These are phyloP conservation scores for Alnus rubra DNA, from an alignment of 306 rosid species.

Conservation along the genomic window DNA sequence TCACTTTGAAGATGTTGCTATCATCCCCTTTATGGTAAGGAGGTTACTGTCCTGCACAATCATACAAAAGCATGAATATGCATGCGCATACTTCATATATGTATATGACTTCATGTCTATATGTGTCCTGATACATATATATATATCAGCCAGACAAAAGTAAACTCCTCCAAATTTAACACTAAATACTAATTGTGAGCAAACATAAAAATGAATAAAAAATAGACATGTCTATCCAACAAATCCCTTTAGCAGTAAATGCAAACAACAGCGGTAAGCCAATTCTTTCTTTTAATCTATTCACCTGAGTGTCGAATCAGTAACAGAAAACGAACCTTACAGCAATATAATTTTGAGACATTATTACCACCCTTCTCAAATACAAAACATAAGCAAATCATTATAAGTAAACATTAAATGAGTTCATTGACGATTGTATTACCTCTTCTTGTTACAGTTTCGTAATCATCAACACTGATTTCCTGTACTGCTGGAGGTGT, in stretches of 20 bases:
- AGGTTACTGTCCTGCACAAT: too few relatives aligned
- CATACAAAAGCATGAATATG: neutral
- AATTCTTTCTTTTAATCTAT: too few relatives aligned
- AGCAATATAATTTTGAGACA: neutral
- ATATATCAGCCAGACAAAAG: neutral
- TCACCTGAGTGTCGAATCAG: too few relatives aligned
- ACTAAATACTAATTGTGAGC: neutral
- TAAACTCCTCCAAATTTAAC: neutral
- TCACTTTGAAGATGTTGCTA: neutral
- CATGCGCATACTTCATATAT: neutral
- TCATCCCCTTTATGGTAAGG: neutral
- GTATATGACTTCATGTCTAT: too few relatives aligned
- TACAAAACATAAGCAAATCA: neutral
- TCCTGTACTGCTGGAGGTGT: slow-evolving; percentile 85
- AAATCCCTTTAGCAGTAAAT: neutral
- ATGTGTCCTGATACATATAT: neutral
- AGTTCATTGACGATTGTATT: slow-evolving; percentile 22
- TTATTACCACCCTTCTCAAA: neutral
- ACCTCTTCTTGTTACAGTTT: slow-evolving; percentile 63
- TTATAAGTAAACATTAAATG: neutral
- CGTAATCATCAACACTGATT: slow-evolving; percentile 71
- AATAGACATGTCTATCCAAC: neutral
- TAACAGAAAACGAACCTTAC: neutral
- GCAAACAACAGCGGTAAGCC: neutral
- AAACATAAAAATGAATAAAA: neutral